These are phyloP conservation scores for Chrysophaeum taylorii DNA, from an alignment of 352 stramenopile species.

Conservation along the genomic window DNA sequence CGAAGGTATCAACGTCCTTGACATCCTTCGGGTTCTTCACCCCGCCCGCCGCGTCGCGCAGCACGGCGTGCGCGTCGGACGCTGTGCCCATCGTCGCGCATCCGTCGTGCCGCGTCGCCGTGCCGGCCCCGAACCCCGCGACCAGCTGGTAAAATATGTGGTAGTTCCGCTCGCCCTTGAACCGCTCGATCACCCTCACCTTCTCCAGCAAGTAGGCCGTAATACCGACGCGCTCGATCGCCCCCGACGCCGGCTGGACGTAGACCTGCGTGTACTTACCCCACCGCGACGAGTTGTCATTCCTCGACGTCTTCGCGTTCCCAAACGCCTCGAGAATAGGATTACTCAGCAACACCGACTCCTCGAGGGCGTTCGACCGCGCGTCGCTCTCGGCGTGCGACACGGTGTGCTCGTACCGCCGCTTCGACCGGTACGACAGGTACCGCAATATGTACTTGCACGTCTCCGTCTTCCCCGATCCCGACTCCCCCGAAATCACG, in stretches of 20 bases:
- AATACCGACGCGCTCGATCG: conserved; percentile 66
- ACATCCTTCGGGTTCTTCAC: conserved; percentile 32
- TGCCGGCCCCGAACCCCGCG: conserved; percentile 55
- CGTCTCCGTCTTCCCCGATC: conserved; percentile 76
- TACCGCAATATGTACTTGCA: conserved; percentile 79
- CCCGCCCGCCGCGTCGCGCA: conserved; percentile 25
- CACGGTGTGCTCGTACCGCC: conserved; percentile 3
- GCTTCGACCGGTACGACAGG: conserved; percentile 43
- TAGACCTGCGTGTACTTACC: conserved; percentile 96
- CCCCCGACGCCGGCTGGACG: conserved; percentile 43
- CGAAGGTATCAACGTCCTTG: not conserved
- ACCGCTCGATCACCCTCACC: conserved; percentile 81
- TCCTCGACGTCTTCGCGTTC: conserved; percentile 87
- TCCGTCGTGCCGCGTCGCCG: conserved; percentile 36
- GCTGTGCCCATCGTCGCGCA: not conserved
- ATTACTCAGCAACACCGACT: conserved; percentile 77
- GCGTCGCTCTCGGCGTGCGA: not conserved
- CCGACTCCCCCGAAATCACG: conserved; percentile 70
- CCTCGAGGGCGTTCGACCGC: conserved; percentile 36
- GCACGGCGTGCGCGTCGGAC: not conserved
- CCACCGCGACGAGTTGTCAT: conserved; percentile 89
- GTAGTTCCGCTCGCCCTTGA: conserved; percentile 84
- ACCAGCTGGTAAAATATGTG: conserved; percentile 89
- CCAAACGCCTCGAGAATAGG: conserved; percentile 88
- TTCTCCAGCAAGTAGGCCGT: conserved; percentile 93